Evolutionary conservation across 2,329 filamentous ascomycete genomes (phyloP).

Genomic region (Cordyceps javanica): DNA sequence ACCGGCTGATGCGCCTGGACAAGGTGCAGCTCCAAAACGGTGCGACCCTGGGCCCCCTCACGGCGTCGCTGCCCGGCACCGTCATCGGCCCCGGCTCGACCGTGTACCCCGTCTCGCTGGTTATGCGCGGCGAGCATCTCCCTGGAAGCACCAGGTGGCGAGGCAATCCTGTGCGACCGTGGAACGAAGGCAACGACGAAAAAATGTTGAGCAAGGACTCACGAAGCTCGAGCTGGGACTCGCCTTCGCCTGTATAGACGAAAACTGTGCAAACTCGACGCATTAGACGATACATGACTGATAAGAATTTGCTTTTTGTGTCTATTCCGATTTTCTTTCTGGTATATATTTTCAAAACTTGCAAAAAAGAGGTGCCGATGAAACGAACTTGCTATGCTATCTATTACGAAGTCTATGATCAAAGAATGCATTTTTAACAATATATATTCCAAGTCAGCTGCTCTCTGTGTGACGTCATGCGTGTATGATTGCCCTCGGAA

Average conservation of each 20-base stretch:
- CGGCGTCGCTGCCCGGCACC: constrained; percentile 18
- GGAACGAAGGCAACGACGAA: constrained; percentile 8
- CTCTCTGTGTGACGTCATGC: neutral
- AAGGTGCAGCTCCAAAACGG: constrained; percentile 16
- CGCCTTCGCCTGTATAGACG: neutral
- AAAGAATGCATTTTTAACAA: neutral
- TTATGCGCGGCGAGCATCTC: constrained; percentile 19
- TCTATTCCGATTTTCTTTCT: neutral
- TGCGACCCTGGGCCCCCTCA: constrained; percentile 17
- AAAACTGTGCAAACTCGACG: neutral
- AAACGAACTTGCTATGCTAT: neutral
- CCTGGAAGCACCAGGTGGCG: constrained; percentile 17
- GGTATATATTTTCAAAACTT: neutral
- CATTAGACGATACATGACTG: neutral
- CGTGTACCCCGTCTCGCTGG: constrained; percentile 16
- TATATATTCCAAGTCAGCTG: neutral
- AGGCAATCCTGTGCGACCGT: constrained; percentile 18
- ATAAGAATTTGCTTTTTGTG: neutral
- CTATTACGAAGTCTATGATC: neutral
- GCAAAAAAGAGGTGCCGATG: neutral
- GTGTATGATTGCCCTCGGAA: neutral
- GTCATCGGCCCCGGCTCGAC: constrained; percentile 17
- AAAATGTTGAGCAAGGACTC: neutral
- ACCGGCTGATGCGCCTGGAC: constrained; percentile 19
- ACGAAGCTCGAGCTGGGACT: constrained; percentile 4